Evolutionary conservation across 805 yeast genomes (phyloP).

Genomic region (Yarrowia deformans): DNA sequence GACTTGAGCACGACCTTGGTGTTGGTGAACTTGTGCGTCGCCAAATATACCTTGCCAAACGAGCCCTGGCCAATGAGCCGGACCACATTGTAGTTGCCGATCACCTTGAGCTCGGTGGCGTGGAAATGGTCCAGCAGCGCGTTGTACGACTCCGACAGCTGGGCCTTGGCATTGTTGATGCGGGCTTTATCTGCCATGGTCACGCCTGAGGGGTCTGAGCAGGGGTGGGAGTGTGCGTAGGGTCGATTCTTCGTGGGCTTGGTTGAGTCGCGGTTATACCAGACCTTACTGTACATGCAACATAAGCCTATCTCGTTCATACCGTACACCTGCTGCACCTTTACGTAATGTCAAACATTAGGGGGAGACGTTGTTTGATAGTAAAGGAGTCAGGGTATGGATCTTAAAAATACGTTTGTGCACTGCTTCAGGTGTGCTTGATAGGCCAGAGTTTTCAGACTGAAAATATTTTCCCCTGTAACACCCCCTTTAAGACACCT

Average conservation of each 20-base stretch:
- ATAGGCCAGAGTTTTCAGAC: too few relatives aligned
- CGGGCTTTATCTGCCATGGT: slow-evolving; percentile 45
- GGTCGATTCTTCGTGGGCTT: not conserved
- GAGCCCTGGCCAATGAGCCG: slow-evolving; percentile 85
- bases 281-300: not conserved
- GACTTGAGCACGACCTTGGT: slow-evolving; percentile 85
- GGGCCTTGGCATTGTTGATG: slow-evolving; percentile 55
- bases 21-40: slow-evolving; percentile 75
- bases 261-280: not conserved
- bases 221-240: too few relatives aligned
- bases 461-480: too few relatives aligned
- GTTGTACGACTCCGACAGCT: slow-evolving; percentile 70
- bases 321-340: not conserved
- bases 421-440: not conserved
- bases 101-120: slow-evolving; percentile 59
- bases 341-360: slow-evolving; percentile 3
- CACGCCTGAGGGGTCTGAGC: not conserved
- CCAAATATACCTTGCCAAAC: slow-evolving; percentile 90
- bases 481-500: not conserved
- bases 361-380: not conserved
- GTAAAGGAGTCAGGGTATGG: not conserved
- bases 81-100: slow-evolving; percentile 80
- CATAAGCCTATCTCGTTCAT: slow-evolving; percentile 15
- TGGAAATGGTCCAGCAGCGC: slow-evolving; percentile 60
- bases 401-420: too few relatives aligned